These are phyloP conservation scores for Lycium ferocissimum DNA, from an alignment of 257 asterid species.

Conservation along the genomic window DNA sequence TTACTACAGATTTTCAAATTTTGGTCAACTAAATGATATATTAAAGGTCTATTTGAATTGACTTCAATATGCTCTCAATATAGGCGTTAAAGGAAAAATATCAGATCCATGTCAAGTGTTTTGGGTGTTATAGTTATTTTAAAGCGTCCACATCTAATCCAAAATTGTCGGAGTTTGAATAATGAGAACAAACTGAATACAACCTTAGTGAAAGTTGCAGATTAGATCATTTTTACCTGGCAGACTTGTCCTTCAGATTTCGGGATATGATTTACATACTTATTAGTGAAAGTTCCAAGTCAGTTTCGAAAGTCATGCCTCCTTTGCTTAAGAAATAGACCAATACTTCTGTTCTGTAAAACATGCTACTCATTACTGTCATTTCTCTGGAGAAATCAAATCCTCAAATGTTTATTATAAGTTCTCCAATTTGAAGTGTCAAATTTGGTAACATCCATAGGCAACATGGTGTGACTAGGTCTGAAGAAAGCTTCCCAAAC, in stretches of 20 bases:
- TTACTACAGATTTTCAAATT: not conserved
- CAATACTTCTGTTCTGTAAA: not conserved
- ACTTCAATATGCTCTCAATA: not conserved
- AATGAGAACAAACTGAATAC: conserved; percentile 10
- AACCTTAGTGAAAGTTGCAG: not conserved
- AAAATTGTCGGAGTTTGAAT: not conserved
- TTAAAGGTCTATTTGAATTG: not conserved
- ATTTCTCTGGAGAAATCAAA: not conserved
- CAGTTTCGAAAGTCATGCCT: not conserved
- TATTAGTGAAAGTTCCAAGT: not conserved
- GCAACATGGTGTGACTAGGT: not conserved
- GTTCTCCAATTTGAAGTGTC: not conserved
- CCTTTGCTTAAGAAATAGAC: not conserved
- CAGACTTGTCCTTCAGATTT: not conserved
- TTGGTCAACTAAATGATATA: not conserved
- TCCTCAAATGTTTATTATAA: not conserved
- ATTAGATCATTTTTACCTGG: not conserved
- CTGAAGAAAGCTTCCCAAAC: not conserved
- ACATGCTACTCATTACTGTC: not conserved
- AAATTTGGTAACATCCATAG: not conserved
- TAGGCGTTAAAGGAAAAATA: not conserved
- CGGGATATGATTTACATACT: not conserved
- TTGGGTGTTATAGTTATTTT: not conserved
- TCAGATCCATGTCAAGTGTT: not conserved
- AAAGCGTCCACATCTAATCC: not conserved